These are phyloP conservation scores for Camellia granthamiana DNA, from an alignment of 148 eudicot species.

Conservation along the genomic window DNA sequence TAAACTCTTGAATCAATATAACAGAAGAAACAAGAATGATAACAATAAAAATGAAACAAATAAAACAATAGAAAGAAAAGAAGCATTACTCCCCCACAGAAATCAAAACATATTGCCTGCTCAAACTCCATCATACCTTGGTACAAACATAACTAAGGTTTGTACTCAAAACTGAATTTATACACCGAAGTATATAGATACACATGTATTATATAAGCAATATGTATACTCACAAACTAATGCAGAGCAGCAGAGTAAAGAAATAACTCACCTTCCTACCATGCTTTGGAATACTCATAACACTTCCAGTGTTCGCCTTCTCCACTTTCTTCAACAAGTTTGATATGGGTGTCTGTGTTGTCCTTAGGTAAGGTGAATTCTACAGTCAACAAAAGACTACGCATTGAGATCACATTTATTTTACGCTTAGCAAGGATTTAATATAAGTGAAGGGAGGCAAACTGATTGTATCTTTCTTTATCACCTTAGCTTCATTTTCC, in stretches of 20 bases:
- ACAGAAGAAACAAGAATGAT: too few species aligned
- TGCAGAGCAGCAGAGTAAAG: neutral
- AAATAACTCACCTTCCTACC: slow-evolving; percentile 66
- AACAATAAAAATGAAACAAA: too few species aligned
- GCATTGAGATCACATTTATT: neutral
- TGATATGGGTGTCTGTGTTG: slow-evolving; percentile 66
- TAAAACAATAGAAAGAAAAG: neutral
- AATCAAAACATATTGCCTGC: neutral
- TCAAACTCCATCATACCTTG: neutral
- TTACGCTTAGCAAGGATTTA: neutral
- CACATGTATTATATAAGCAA: neutral
- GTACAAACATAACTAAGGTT: neutral
- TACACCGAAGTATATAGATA: neutral
- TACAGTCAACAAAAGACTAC: slow-evolving; percentile 20
- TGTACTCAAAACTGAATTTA: neutral
- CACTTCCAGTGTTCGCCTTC: slow-evolving; percentile 56
- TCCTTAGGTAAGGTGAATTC: slow-evolving; percentile 53
- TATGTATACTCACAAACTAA: slow-evolving; percentile 6
- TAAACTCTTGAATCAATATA: neutral
- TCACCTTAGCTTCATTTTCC: slow-evolving; percentile 33
- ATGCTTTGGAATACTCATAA: slow-evolving; percentile 67
- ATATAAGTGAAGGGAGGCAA: neutral
- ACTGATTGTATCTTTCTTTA: slow-evolving; percentile 14
- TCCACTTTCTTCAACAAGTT: slow-evolving; percentile 65
- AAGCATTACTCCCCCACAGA: neutral